Base-by-base conservation (phyloP, 2,329 filamentous ascomycete genomes). In the Diaporthe sp. region DNA sequence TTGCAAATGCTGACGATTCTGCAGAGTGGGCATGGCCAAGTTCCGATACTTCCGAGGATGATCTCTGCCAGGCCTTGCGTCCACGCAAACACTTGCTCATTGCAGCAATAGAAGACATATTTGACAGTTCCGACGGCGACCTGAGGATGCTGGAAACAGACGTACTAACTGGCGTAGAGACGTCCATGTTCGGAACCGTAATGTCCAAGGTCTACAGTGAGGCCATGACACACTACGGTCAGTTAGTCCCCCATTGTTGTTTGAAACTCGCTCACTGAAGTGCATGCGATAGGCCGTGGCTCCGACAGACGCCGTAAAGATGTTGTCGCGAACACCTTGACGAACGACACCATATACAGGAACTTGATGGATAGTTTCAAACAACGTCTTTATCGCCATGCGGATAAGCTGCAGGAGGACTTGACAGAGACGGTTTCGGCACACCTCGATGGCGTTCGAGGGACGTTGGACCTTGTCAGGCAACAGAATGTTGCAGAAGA, bases 111-210 rank as follows among this genome's bases (percentile, higher is more conserved):
- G 58, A 42, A 6, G 37, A 28, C 0, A 10, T 17, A 15, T 61
- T 61, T 19, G 22, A 42, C 6, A 4, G 0, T 0, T 9, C 1
- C 9, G 58, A 61, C 15, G 10, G 37, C 6, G 15, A 17, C 5
- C 7, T 61, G 22, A 42, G 57, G 5, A 39, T 0, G 19, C 34
- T 60, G 34, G 57, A 42, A 42, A 60, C n/a, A 1, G 57, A 60
- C 34, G 57, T 22, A 5, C 57, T 60, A 34, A 60, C 28, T 39
- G 19, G 57, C 7, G 37, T 60, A 10, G 13, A 60, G 15, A 60
- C 34, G 34, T 60, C 57, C 9, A n/a, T 60, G 3, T 60, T 60
- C 13, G 57, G 57, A n/a, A 15, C 19, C 4, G 9, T 22, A 22
- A 60, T 60, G 57, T 60, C 19, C 1, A n/a, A 42, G 22, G 57